Conservation (phyloP, 768 basidiomycete species). For the Leccinum barrowsii region DNA sequence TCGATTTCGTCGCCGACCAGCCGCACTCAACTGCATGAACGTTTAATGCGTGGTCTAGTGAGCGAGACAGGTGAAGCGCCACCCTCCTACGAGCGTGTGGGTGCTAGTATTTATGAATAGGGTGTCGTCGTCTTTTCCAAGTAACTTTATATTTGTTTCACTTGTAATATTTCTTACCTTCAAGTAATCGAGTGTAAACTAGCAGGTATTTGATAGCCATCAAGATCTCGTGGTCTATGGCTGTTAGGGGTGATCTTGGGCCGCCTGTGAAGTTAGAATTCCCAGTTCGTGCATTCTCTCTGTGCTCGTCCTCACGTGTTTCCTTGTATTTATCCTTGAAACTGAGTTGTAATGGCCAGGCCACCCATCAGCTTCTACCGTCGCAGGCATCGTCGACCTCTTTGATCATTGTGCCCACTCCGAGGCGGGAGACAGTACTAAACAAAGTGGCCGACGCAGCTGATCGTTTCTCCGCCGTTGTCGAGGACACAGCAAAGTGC, state of each 20-base stretch:
- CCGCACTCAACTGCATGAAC: slow-evolving; percentile 63
- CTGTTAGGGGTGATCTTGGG: background rate
- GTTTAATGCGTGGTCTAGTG: slow-evolving; percentile 79
- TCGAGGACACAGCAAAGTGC: slow-evolving; percentile 2
- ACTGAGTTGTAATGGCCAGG: slow-evolving; percentile 4
- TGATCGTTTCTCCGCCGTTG: slow-evolving; percentile 15
- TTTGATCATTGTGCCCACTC: slow-evolving; percentile 17
- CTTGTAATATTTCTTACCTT: background rate
- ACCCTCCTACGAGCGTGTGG: slow-evolving; percentile 39
- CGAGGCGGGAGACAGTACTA: slow-evolving; percentile 17
- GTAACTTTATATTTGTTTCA: background rate
- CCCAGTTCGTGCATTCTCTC: background rate
- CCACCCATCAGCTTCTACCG: slow-evolving; percentile 15
- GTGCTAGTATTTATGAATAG: background rate
- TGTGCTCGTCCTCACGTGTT: background rate
- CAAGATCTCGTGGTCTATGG: too few species aligned
- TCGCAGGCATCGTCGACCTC: slow-evolving; percentile 18
- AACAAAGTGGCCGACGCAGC: slow-evolving; percentile 20
- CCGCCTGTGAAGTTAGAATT: background rate
- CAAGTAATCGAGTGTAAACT: background rate
- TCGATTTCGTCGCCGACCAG: slow-evolving; percentile 37
- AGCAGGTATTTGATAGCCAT: background rate
- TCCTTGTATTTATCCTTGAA: background rate
- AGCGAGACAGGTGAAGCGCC: slow-evolving; percentile 81
- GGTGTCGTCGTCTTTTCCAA: background rate